Conservation (phyloP, 306 rosid species). For the Inga leiocalycina region DNA sequence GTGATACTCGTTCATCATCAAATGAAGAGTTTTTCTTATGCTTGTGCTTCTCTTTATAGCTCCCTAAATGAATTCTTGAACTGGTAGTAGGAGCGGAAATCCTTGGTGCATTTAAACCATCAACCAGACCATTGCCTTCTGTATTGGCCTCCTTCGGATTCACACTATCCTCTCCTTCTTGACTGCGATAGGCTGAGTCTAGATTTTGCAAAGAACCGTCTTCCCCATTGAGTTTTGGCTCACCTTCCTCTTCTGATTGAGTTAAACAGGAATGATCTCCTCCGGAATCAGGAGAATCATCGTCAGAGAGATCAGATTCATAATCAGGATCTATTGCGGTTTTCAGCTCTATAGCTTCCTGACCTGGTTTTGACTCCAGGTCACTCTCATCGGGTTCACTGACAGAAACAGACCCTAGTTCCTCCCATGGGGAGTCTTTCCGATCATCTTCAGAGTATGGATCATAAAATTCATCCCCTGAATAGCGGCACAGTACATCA, state of each 20-base stretch:
- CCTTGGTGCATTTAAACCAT: slow-evolving; percentile 28
- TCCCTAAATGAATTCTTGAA: slow-evolving; percentile 32
- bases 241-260: slow-evolving; percentile 33
- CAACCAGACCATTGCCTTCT: slow-evolving; percentile 20
- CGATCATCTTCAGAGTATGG: slow-evolving; percentile 42
- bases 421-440: slow-evolving; percentile 62
- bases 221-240: slow-evolving; percentile 37
- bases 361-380: slow-evolving; percentile 29
- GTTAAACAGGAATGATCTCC: slow-evolving; percentile 41
- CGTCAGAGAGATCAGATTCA: slow-evolving; percentile 54
- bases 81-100: slow-evolving; percentile 15
- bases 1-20: slow-evolving; percentile 50
- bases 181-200: slow-evolving; percentile 49
- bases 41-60: slow-evolving; percentile 42
- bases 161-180: slow-evolving; percentile 40
- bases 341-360: slow-evolving; percentile 21
- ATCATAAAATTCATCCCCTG: slow-evolving; percentile 50
- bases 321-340: slow-evolving; percentile 39
- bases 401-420: slow-evolving; percentile 62
- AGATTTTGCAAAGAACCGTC: slow-evolving; percentile 57
- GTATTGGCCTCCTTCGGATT: slow-evolving; percentile 34
- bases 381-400: slow-evolving; percentile 25
- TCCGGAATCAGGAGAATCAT: slow-evolving; percentile 64
- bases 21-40: slow-evolving; percentile 55
- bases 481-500: slow-evolving; percentile 29